phyloP scores from a whole-genome alignment of 192 early-diverging fungal genomes.

The Coemansia aciculifera region DNA sequence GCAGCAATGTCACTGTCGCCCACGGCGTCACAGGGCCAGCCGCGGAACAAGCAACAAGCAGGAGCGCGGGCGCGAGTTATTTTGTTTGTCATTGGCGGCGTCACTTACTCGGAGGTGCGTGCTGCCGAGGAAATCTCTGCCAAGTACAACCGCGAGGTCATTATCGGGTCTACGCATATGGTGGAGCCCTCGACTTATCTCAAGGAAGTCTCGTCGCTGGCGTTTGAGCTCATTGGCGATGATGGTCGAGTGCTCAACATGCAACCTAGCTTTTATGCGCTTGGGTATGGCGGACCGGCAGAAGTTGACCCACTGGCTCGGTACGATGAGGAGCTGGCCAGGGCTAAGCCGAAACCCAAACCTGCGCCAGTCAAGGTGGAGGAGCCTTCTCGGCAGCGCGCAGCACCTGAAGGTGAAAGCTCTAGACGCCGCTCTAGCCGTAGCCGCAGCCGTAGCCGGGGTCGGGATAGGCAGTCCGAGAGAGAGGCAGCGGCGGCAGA shows the following conservation, averaged over 20 bases:
- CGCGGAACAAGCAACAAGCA: constrained; percentile 9
- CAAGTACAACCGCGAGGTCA: constrained; percentile 50
- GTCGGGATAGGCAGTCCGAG: constrained; percentile 21
- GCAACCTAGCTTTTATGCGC: constrained; percentile 37
- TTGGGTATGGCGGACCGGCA: constrained; percentile 48
- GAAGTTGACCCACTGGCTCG: constrained; percentile 40
- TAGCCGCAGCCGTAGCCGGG: constrained; percentile 24
- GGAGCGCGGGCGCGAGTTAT: constrained; percentile 37
- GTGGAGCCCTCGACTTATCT: constrained; percentile 49
- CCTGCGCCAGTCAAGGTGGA: constrained; percentile 5
- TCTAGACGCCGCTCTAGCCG: constrained; percentile 1
- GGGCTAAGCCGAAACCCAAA: constrained; percentile 28
- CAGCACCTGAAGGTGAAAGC: constrained; percentile 4
- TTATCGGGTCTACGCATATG: constrained; percentile 51
- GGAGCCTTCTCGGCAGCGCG: background rate
- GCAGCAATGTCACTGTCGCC: constrained; percentile 16
- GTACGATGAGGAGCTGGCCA: constrained; percentile 33
- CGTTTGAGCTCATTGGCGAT: constrained; percentile 44
- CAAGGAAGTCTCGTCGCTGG: constrained; percentile 45
- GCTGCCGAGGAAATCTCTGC: constrained; percentile 49
- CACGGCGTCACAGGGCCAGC: background rate
- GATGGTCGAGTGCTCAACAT: constrained; percentile 34
- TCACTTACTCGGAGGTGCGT: constrained; percentile 51
- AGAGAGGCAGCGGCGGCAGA: constrained; percentile 15
- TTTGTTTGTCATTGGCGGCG: constrained; percentile 53